Base-by-base conservation (phyloP, 2,329 filamentous ascomycete species). In the Arthrinium puccinioides region DNA sequence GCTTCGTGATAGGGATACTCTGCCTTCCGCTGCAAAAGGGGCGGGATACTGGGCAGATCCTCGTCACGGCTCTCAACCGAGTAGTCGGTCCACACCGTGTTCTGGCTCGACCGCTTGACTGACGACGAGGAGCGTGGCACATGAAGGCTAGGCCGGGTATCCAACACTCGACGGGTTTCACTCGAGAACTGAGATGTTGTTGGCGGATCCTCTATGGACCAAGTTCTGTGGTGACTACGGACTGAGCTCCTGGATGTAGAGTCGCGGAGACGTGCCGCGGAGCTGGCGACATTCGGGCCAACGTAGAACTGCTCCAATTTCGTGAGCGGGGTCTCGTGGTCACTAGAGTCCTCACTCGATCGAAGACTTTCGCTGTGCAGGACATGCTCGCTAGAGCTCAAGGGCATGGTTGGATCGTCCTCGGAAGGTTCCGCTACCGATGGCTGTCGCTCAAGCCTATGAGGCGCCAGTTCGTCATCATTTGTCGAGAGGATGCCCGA, bases 41-140 rank as follows among this genome's bases (percentile, higher is more conserved):
- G 47, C 43, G 16, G 46, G 52, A 36, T 53, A 55, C 13, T 59
- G 55, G 6, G 57, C n/a, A n/a, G 60, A 25, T 51, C 53, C 14
- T 59, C 59, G 21, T 73, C 69, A 15, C 61, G 64, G 40, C 71
- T 77, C 13, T 73, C 72, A 9, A 78, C 59, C 1, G 74, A 76
- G 42, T 73, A 70, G 48, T 79, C 74, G 19, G 75, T 79, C 75
- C 75, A 79, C n/a, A 66, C 61, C 2, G 74, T 76, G 37, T 71
- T 67, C 33, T 75, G 70, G 44, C 74, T 79, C 15, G 60, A 56
- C 25, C 74, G 64, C 41, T 76, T 62, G 41, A 60, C 55, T 28
- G 65, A 55, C 35, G 64, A 49, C 34, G 64, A 49, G 46, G 64
- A 53, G 34, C 63, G 55, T 10, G 73, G 74, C 11, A 76, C 63